Base-by-base conservation (phyloP, 2,329 filamentous ascomycete species). In the Curvularia verruculosa region DNA sequence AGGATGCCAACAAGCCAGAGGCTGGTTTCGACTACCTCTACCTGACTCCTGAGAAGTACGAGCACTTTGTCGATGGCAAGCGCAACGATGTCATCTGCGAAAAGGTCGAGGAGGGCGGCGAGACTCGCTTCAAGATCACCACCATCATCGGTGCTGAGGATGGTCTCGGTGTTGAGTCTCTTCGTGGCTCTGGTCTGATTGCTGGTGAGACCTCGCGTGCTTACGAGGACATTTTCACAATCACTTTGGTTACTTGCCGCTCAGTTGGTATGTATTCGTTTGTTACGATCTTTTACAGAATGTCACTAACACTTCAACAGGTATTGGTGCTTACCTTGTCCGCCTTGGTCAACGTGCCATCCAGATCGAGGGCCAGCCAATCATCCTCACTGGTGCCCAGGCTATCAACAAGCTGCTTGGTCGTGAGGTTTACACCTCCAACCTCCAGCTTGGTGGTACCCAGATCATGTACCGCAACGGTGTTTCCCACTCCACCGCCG, bases 401-500 rank as follows among this genome's bases (percentile, higher is more conserved):
- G 95, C 95, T 58, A 89, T 99, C 77, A 99, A 99, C 87, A 99
- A 98, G 82, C 84, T 99, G 71, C 87, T 99, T 59, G 95, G 95
- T 72, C 92, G 96, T 68, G 95, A 99, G 80, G 94, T 99, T 28
- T 99, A 99, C 83, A 97, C 95, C 23, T 98, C 95, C 59, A 99
- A 99, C 85, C 81, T 99, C 74, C 95, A 99, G 83, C 91, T 99
- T 65, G 95, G 95, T 87, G 95, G 95, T 70, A 99, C 95, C n/a
- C 95, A 99, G 81, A 99, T 99, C 85, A 99, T 99, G 95, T 98
- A 99, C 87, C 93, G 91, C 82, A 99, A 99, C 77, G 95, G 95
- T 87, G 95, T 99, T 40, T 98, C 95, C 21, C 95, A 99, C 83
- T 94, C 98, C 91, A 97, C 94, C 67, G 95, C 95, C 72, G 90